These are phyloP conservation scores for Penicillium sclerotigenum DNA, from an alignment of 2,329 filamentous ascomycete genomes.

Conservation along the genomic window DNA sequence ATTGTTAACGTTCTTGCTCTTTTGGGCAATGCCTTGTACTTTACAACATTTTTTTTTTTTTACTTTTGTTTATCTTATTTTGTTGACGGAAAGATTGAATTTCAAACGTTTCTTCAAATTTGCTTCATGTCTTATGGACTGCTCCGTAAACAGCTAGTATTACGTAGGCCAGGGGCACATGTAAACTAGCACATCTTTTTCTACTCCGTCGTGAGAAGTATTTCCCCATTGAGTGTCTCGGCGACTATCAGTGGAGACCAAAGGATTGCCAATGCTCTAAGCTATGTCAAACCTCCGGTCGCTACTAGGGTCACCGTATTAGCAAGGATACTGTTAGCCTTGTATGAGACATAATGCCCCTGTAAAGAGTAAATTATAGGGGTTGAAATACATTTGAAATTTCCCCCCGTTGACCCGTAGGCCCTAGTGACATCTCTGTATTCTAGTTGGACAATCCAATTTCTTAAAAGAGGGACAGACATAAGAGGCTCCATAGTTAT, in stretches of 20 bases:
- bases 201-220: neutral
- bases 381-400: neutral
- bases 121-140: neutral
- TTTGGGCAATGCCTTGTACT: neutral
- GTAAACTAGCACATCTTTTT: neutral
- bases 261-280: neutral
- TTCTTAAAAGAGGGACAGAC: neutral
- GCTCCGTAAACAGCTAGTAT: neutral
- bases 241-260: neutral
- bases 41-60: neutral
- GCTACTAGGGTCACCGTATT: neutral
- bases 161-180: neutral
- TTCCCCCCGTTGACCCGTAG: neutral
- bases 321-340: neutral
- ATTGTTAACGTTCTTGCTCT: neutral
- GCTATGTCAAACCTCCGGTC: neutral
- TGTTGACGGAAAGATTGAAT: neutral
- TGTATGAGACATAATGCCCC: neutral
- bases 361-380: neutral
- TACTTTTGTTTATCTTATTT: neutral
- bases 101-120: neutral
- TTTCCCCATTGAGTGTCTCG: neutral
- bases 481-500: neutral
- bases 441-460: neutral
- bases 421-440: neutral